These are phyloP conservation scores for Naganishia liquefaciens DNA, from an alignment of 1,284 basidiomycete genomes.

Conservation along the genomic window DNA sequence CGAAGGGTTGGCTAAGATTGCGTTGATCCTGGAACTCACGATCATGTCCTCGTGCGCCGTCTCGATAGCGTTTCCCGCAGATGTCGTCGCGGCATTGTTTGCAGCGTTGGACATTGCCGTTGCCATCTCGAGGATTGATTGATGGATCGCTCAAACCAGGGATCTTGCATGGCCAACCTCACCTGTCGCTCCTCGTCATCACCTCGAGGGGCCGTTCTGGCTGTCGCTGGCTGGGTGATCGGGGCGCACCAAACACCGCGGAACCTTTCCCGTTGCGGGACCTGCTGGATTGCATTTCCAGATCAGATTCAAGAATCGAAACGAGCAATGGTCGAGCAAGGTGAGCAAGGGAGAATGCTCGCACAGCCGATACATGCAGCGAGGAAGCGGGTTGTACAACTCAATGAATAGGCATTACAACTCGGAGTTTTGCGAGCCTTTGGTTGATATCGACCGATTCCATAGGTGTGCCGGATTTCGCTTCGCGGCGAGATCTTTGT, in stretches of 20 bases:
- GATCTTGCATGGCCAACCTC: background rate
- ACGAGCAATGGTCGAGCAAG: no score
- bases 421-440: no score
- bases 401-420: no score
- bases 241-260: constrained; percentile 3
- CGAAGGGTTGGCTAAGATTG: background rate
- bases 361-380: no score
- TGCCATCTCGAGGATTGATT: background rate
- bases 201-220: background rate
- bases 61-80: constrained; percentile 31
- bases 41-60: constrained; percentile 36
- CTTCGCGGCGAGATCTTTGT: no score
- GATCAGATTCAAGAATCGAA: no score
- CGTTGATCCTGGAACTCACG: constrained; percentile 10
- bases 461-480: no score
- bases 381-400: no score
- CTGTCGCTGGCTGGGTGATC: background rate
- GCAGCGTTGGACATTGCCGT: constrained; percentile 14
- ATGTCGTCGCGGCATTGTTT: constrained; percentile 8
- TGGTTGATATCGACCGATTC: no score
- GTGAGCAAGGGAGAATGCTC: no score
- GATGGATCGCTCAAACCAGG: background rate
- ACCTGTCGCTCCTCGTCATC: constrained; percentile 20
- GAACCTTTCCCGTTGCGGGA: background rate
- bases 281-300: background rate